Evolutionary conservation across 345 rosid species (phyloP).

Genomic region (Eucalyptus camaldulensis): DNA sequence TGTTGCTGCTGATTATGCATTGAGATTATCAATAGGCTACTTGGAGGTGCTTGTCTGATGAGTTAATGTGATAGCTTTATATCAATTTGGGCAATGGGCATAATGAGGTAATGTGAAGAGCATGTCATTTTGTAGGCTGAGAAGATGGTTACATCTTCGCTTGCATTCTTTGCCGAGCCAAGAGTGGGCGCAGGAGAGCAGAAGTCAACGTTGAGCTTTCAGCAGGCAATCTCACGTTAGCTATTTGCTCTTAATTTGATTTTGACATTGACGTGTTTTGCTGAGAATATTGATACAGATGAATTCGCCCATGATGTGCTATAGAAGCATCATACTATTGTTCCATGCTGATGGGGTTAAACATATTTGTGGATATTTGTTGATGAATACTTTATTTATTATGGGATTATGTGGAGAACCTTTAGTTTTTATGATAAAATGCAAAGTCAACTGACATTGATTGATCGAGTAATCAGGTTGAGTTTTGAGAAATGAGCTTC

Average conservation of each 20-base stretch:
- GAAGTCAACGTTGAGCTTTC: slow-evolving; percentile 28
- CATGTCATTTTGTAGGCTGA: slow-evolving; percentile 46
- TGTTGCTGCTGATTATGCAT: slow-evolving; percentile 95
- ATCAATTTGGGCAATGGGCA: neutral
- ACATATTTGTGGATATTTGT: neutral
- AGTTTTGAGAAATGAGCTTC: neutral
- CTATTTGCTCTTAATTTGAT: neutral
- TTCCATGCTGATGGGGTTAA: neutral
- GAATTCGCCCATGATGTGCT: neutral
- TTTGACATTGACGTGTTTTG: neutral
- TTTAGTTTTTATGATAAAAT: neutral
- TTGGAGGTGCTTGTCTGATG: slow-evolving; percentile 35
- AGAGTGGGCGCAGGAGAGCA: slow-evolving; percentile 24
- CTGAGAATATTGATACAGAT: neutral
- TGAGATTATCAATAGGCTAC: slow-evolving; percentile 77
- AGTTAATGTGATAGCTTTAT: neutral
- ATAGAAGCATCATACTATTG: neutral
- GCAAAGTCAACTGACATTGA: neutral
- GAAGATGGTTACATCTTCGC: slow-evolving; percentile 69
- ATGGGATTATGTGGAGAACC: neutral
- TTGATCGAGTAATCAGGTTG: neutral
- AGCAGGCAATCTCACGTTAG: slow-evolving; percentile 38
- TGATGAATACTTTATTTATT: neutral
- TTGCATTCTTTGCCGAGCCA: slow-evolving; percentile 43
- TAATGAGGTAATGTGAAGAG: neutral